Conservation (phyloP, 345 rosid species). For the Moricandia moricandioides region DNA sequence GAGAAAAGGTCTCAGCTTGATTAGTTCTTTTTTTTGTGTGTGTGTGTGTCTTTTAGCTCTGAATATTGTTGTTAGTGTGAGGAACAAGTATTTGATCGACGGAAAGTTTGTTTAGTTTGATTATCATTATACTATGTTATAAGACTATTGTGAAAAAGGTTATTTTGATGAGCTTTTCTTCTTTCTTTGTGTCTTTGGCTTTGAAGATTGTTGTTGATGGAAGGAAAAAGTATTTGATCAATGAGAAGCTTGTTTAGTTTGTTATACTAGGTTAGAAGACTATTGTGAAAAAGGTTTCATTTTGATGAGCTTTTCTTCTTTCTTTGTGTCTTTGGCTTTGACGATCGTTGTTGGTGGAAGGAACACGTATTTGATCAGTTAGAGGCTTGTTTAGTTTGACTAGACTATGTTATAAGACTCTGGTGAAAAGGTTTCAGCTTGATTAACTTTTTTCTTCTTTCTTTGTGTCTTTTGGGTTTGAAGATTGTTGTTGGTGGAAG, state of each 20-base stretch:
- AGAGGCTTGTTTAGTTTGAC: slow-evolving; percentile 22
- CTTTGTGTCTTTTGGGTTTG: slow-evolving; percentile 16
- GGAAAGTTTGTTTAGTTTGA: too few species aligned
- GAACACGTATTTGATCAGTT: slow-evolving; percentile 39
- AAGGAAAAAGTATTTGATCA: slow-evolving; percentile 38
- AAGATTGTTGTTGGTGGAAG: slow-evolving; percentile 81
- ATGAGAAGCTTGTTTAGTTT: slow-evolving; percentile 29
- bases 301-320: too few species aligned
- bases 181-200: neutral
- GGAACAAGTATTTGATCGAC: too few species aligned
- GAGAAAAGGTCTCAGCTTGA: neutral
- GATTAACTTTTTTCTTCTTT: neutral
- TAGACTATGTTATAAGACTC: neutral
- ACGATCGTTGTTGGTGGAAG: slow-evolving; percentile 81
- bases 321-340: slow-evolving; percentile 7
- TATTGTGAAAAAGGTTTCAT: neutral
- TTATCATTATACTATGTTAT: too few species aligned
- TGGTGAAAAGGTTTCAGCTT: neutral
- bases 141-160: too few species aligned
- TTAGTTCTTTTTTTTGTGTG: neutral
- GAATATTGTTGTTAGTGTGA: too few species aligned
- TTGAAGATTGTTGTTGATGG: slow-evolving; percentile 83
- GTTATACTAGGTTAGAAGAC: neutral
- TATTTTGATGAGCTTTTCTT: too few species aligned
- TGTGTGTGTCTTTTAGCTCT: neutral